Evolutionary conservation across 176 grass and related monocot genomes (phyloP), one percentile per base, ranked within the genome.

Genomic region (Saccharum spontaneum): DNA sequence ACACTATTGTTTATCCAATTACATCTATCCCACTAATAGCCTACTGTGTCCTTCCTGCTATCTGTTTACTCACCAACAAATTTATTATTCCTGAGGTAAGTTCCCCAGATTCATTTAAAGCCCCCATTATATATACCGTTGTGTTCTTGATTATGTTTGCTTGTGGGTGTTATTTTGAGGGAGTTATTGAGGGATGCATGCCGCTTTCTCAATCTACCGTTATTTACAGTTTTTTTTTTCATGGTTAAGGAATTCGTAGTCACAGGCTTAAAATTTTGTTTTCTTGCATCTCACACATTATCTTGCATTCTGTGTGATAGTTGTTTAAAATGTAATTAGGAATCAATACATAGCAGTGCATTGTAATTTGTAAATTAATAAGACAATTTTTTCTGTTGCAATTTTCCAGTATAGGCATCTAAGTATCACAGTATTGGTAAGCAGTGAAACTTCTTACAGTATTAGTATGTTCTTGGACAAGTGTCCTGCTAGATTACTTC

Each of bases 61-160:
- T 97, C 77, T 97, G 94, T 77, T 87, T 97, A 22, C 83, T 94
- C 15, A 97, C 90, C 39, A 89, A 89, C 26, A 97, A 94, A 85
- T 97, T 97, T 24, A 97, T 94, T 67, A 97, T 94, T 72, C 95
- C 92, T n/a, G 90, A 92, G 88, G 95, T 91, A 69, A 75, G 90
- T 48, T 50, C 33, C 10, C 36, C 7, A 59, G 67, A 73, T 65
- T 83, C n/a, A 12, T 77, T 63, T 52, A 23, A 87, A 24, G 9
- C 17, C 5, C 34, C 28, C 20, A 37, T 63, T 64, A 14, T 71
- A 44, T 26, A 31, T 10, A 26, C 5, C 14, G 5, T 23, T 22
- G 23, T 22, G 16, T 87, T 76, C 54, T 57, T 7, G 54, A 20
- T 57, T 57, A 57, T 81, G 15, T 44, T 69, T 70, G 14, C 79